These are phyloP conservation scores for Taxillus chinensis DNA, from an alignment of 164 flowering plant species.

Conservation along the genomic window DNA sequence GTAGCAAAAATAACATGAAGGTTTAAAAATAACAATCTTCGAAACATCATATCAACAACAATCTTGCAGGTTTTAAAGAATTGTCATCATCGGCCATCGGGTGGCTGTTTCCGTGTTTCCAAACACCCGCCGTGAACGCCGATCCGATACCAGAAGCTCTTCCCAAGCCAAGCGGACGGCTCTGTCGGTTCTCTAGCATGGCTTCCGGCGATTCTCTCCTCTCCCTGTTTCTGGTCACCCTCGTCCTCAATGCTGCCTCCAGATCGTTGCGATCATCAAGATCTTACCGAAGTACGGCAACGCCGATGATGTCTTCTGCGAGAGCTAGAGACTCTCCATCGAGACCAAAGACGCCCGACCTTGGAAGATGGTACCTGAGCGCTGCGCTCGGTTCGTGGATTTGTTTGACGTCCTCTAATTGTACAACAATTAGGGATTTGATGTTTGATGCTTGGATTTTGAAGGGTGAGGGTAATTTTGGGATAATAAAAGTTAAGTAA, in stretches of 20 bases:
- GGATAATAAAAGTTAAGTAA: no score
- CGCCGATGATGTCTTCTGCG: slow-evolving; percentile 36
- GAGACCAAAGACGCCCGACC: slow-evolving; percentile 70
- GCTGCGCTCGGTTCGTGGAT: slow-evolving; percentile 41
- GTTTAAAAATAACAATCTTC: no score
- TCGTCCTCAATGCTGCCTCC: background rate
- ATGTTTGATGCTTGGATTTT: no score
- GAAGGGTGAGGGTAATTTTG: no score
- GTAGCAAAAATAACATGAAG: no score
- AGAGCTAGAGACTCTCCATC: slow-evolving; percentile 67
- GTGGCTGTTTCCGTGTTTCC: no score
- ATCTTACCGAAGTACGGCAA: slow-evolving; percentile 6
- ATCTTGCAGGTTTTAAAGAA: no score
- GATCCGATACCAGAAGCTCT: background rate
- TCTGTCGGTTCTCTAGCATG: slow-evolving; percentile 11
- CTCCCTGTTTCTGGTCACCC: slow-evolving; percentile 1
- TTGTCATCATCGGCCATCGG: no score
- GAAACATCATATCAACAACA: no score
- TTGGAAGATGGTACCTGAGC: slow-evolving; percentile 44
- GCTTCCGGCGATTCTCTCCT: slow-evolving; percentile 7
- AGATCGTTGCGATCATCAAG: slow-evolving; percentile 19
- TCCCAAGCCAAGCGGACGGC: background rate
- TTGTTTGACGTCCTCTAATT: no score
- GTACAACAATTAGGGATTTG: no score
- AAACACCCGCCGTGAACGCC: no score